phyloP scores from a whole-genome alignment of 441 rosid genomes.

The Viola pubescens region DNA sequence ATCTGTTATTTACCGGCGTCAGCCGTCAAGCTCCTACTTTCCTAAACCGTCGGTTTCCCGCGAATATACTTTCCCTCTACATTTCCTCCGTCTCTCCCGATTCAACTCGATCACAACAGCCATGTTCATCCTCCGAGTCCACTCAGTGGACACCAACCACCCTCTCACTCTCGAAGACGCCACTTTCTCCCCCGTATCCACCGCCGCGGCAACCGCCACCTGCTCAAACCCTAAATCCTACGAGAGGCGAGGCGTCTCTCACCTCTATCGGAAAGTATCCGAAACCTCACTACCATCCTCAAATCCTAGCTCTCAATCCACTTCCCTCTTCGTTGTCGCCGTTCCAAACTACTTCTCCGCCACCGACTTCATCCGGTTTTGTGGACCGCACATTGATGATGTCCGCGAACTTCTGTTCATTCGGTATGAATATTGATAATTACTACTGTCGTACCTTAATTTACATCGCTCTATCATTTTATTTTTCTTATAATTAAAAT shows the following conservation, averaged over 20 bases:
- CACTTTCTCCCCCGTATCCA: slow-evolving; percentile 37
- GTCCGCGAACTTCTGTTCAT: slow-evolving; percentile 56
- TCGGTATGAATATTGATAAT: slow-evolving; percentile 27
- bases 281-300: slow-evolving; percentile 57
- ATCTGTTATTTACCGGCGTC: neutral
- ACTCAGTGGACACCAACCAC: slow-evolving; percentile 68
- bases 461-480: no score
- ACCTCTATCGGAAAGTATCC: slow-evolving; percentile 56
- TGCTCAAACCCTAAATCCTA: slow-evolving; percentile 32
- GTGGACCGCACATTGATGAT: slow-evolving; percentile 37
- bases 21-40: neutral
- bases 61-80: slow-evolving; percentile 3
- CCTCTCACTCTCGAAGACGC: slow-evolving; percentile 40
- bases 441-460: neutral
- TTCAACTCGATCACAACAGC: neutral
- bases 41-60: slow-evolving; percentile 13
- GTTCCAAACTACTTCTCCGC: slow-evolving; percentile 79
- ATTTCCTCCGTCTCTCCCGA: neutral
- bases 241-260: slow-evolving; percentile 69
- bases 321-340: slow-evolving; percentile 71
- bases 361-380: slow-evolving; percentile 66
- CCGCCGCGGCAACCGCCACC: slow-evolving; percentile 15
- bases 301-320: slow-evolving; percentile 56
- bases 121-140: slow-evolving; percentile 69
- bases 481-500: no score